Evolutionary conservation across 164 flowering plant genomes (phyloP).

Genomic region (Euptelea pleiosperma): DNA sequence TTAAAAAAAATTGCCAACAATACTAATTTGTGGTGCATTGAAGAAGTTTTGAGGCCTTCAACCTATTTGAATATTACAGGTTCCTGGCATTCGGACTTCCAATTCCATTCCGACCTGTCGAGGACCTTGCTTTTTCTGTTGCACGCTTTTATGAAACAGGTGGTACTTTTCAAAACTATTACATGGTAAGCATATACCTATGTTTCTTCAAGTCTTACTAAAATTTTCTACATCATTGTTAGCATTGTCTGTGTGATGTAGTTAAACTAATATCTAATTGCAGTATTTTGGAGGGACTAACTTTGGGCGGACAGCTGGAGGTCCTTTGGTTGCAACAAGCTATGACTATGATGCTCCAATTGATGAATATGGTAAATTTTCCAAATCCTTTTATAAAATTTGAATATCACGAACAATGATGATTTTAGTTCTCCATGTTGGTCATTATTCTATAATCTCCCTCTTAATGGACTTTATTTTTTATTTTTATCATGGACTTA

Average conservation of each 20-base stretch:
- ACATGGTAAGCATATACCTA: conserved; percentile 44
- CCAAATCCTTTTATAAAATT: not conserved
- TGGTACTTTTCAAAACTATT: conserved; percentile 66
- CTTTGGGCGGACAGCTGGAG: conserved; percentile 71
- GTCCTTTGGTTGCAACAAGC: conserved; percentile 58
- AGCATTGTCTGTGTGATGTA: not conserved
- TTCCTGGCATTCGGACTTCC: conserved; percentile 53
- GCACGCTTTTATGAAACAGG: conserved; percentile 61
- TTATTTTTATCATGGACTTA: not conserved
- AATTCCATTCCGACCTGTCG: conserved; percentile 56
- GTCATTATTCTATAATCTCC: conserved; percentile 6
- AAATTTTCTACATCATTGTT: not conserved
- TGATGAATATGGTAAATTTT: conserved; percentile 55
- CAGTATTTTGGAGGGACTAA: conserved; percentile 72
- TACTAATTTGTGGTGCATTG: not conserved
- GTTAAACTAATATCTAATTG: conserved; percentile 6
- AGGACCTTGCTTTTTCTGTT: conserved; percentile 69
- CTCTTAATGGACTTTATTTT: not conserved
- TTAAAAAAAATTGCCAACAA: not conserved
- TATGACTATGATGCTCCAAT: conserved; percentile 73
- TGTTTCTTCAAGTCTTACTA: not conserved
- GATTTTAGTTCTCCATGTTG: not conserved
- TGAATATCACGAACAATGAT: not conserved
- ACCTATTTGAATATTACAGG: conserved; percentile 31
- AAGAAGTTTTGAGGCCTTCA: not conserved